Evolutionary conservation across 768 basidiomycete species (phyloP), one percentile per base, ranked within the genome.

Genomic region (Lentinus tigrinus): DNA sequence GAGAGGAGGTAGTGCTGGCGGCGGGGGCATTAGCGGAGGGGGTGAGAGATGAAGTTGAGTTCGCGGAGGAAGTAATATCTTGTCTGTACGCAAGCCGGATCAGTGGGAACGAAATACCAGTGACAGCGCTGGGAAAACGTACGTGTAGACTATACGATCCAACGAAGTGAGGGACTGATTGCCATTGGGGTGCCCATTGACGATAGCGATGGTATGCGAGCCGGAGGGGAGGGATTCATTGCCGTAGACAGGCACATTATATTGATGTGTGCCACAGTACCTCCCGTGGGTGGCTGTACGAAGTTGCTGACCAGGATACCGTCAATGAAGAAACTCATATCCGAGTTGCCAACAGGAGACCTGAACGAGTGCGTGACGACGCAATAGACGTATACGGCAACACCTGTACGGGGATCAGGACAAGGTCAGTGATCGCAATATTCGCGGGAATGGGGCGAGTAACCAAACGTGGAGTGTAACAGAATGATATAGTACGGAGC

Each of bases 341-440:
- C 70, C 0, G 71, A 60, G 55, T 71, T 54, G 17, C 67, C 75
- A 48, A 64, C 59, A 16, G 70, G 72, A 39, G 37, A 34, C 7
- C 34, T 50, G 23, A 48, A 56, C 1, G 69, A 65, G 40, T 69
- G 64, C 0, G 77, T 65, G 13, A 76, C 59, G 24, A 72, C 69
- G 57, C 76, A 77, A 58, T 69, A 77, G 2, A 80, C 74, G 63
- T 79, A 79, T 14, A 81, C 63, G 0, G 78, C 77, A 16, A 75
- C 71, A 7, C 78, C 78, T 80, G 54, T 4, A 10, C 5, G 10
- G 9, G 34, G 31, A 56, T 3, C 38, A 31, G 14, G 13, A 26
- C 43, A 44, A 1, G 43, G 23, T 46, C 0, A 46, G 9, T 46
- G 21, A 13, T 23, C 43, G 5, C 13, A 7, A 24, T 24, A 46